Evolutionary conservation across 2,329 filamentous ascomycete genomes (phyloP).

Genomic region (Pseudocercospora ulei): DNA sequence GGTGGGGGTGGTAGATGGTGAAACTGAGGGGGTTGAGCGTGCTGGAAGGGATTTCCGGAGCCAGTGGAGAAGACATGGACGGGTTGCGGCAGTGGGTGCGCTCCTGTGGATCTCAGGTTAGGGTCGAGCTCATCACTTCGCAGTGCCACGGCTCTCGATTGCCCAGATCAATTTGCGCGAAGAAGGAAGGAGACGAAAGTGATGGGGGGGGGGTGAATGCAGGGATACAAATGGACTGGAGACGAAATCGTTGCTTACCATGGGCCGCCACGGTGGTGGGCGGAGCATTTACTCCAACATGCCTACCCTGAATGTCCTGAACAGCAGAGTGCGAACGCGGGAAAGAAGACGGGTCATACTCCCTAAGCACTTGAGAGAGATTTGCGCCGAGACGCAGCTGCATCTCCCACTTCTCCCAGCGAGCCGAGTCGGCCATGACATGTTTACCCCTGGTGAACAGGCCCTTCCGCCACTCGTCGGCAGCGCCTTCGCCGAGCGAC

Average conservation of each 20-base stretch:
- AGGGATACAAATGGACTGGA: constrained; percentile 6
- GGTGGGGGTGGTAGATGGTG: constrained; percentile 14
- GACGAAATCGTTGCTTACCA: constrained; percentile 25
- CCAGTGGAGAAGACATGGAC: constrained; percentile 25
- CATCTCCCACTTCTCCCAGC: constrained; percentile 67
- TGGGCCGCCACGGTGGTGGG: constrained; percentile 20
- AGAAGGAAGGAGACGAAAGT: constrained; percentile 1
- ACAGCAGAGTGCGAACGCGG: constrained; percentile 16
- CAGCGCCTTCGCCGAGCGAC: constrained; percentile 55
- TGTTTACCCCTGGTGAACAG: constrained; percentile 55
- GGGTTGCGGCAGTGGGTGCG: constrained; percentile 28
- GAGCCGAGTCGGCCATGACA: constrained; percentile 51
- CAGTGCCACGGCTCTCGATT: not conserved
- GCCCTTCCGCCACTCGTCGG: constrained; percentile 72
- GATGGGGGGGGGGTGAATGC: not conserved
- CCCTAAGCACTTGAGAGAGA: constrained; percentile 29
- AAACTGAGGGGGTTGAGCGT: constrained; percentile 9
- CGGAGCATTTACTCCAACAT: constrained; percentile 21
- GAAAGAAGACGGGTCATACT: constrained; percentile 32
- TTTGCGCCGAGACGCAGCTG: constrained; percentile 26
- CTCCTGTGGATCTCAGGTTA: constrained; percentile 20
- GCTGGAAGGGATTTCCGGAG: constrained; percentile 9
- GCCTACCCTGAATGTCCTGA: constrained; percentile 21
- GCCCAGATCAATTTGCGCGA: constrained; percentile 1
- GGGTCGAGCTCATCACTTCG: constrained; percentile 8